These are phyloP conservation scores for Penicillium psychrofluorescens DNA, from an alignment of 495 filamentous ascomycete genomes.

Conservation along the genomic window DNA sequence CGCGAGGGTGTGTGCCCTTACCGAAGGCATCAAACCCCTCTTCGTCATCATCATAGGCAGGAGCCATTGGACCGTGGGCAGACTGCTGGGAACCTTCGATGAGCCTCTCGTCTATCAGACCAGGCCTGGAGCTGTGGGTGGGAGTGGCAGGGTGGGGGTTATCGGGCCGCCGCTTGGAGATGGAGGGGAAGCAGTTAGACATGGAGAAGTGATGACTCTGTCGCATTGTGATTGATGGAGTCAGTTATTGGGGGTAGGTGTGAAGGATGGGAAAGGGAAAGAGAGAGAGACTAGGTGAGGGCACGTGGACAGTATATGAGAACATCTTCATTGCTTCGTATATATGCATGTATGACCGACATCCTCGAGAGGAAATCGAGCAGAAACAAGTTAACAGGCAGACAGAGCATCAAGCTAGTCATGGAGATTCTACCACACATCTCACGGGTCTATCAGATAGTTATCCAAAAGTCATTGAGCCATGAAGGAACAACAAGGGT, in stretches of 20 bases:
- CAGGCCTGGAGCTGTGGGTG: conserved; percentile 7
- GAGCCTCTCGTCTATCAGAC: conserved; percentile 17
- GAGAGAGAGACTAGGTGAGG: background rate
- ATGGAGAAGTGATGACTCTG: background rate
- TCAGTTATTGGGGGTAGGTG: background rate
- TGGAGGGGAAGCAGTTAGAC: conserved; percentile 3
- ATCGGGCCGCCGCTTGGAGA: conserved; percentile 6
- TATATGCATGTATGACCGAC: conserved; percentile 23
- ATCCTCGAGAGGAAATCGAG: background rate
- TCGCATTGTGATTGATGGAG: conserved; percentile 4
- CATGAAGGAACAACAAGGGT: no score
- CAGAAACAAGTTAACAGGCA: conserved; percentile 6
- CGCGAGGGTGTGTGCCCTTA: conserved; percentile 14
- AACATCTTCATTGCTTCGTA: conserved; percentile 20
- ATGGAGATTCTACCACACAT: background rate
- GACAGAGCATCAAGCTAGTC: background rate
- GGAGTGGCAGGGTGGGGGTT: background rate
- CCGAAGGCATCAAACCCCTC: conserved; percentile 44
- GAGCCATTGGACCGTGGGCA: background rate
- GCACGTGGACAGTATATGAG: conserved; percentile 20
- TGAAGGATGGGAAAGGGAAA: background rate
- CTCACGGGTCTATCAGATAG: conserved; percentile 13
- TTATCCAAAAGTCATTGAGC: no score
- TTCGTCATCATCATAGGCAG: conserved; percentile 12
- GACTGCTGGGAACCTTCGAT: conserved; percentile 18